phyloP scores from a whole-genome alignment of 2,329 filamentous ascomycete species.

The Metarhizium robertsii region DNA sequence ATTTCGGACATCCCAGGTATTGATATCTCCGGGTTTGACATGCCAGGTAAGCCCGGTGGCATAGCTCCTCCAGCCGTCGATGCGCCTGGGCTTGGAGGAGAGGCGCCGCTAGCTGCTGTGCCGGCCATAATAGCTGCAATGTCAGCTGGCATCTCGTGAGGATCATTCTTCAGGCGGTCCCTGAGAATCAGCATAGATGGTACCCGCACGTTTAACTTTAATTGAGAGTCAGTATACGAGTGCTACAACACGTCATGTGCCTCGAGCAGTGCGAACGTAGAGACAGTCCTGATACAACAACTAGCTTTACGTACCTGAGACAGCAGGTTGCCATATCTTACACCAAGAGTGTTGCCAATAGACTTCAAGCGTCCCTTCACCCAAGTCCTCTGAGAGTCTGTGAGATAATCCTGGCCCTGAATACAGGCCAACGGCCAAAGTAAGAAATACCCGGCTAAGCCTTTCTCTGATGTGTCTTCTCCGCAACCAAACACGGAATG shows the following conservation, averaged over 20 bases:
- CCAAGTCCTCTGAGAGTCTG: conserved; percentile 47
- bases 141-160: background rate
- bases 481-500: conserved; percentile 38
- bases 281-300: background rate
- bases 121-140: background rate
- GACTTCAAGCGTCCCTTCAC: conserved; percentile 40
- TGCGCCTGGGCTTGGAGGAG: background rate
- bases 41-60: background rate
- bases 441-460: conserved; percentile 46
- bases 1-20: background rate
- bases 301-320: conserved; percentile 30
- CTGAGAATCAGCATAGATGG: conserved; percentile 52
- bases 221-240: background rate
- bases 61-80: background rate
- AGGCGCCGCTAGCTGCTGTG: background rate
- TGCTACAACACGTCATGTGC: background rate
- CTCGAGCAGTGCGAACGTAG: conserved; percentile 1
- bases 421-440: conserved; percentile 48
- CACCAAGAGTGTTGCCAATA: conserved; percentile 45
- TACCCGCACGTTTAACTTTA: conserved; percentile 44
- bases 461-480: conserved; percentile 39
- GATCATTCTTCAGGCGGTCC: conserved; percentile 21
- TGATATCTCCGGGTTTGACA: background rate
- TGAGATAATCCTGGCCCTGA: conserved; percentile 46
- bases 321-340: conserved; percentile 47